A percentile compares a stretch with the other conserved stretches of the same genome.
Evolutionary conservation across 257 asterid species (phyloP).

Genomic region (Nyctanthes arbortristis): DNA sequence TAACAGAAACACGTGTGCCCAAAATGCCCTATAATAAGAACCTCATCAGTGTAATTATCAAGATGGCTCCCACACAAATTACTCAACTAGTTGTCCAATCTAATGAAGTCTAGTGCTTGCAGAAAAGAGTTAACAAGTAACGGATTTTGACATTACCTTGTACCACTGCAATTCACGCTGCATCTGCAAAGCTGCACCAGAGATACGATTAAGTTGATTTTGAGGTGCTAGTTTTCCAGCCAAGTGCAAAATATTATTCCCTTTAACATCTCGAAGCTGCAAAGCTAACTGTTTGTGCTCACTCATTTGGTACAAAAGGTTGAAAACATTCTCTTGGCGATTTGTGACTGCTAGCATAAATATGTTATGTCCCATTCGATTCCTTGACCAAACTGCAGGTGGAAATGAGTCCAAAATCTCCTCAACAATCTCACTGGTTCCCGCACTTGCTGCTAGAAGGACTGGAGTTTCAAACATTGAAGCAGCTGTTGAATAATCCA

Average conservation of each 20-base stretch:
- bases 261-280: slow-evolving; percentile 26
- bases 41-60: not conserved
- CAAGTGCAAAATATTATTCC: slow-evolving; percentile 41
- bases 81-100: not conserved
- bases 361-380: slow-evolving; percentile 31
- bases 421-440: slow-evolving; percentile 42
- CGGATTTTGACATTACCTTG: slow-evolving; percentile 26
- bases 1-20: too few relatives aligned
- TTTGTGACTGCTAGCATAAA: slow-evolving; percentile 39
- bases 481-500: slow-evolving; percentile 32
- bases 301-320: slow-evolving; percentile 40
- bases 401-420: slow-evolving; percentile 46
- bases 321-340: slow-evolving; percentile 43
- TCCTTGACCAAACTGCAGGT: slow-evolving; percentile 39
- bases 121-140: not conserved
- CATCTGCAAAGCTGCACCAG: slow-evolving; percentile 51
- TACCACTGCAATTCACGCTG: slow-evolving; percentile 48
- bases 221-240: slow-evolving; percentile 37
- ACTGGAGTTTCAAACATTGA: slow-evolving; percentile 36
- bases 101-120: not conserved
- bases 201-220: slow-evolving; percentile 29
- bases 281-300: slow-evolving; percentile 31
- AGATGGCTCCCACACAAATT: not conserved
- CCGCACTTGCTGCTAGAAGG: slow-evolving; percentile 35
- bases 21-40: too few relatives aligned